phyloP scores from a whole-genome alignment of 2,329 filamentous ascomycete genomes.

The Juglanconis juglandina region DNA sequence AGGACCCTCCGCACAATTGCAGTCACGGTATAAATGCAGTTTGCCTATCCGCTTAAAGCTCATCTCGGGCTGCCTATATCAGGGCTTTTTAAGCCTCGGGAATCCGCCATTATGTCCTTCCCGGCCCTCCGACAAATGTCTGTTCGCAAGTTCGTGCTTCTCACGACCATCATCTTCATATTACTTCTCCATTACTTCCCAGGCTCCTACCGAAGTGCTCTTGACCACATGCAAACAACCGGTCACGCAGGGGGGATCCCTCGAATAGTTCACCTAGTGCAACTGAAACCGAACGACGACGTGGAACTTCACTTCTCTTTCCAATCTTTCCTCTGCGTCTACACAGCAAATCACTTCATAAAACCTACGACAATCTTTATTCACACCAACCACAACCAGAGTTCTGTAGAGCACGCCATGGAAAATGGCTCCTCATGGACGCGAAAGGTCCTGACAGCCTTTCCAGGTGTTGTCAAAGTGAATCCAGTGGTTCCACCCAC shows the following conservation, averaged over 20 bases:
- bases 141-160: neutral
- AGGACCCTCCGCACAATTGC: too few relatives aligned
- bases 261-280: conserved; percentile 27
- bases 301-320: conserved; percentile 21
- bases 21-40: neutral
- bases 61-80: neutral
- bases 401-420: conserved; percentile 16
- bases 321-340: conserved; percentile 24
- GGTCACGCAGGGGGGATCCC: conserved; percentile 18
- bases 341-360: conserved; percentile 23
- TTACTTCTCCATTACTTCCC: neutral
- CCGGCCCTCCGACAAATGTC: neutral
- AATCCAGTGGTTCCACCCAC: conserved; percentile 21
- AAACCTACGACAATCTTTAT: conserved; percentile 24
- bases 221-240: neutral
- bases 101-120: neutral
- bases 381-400: conserved; percentile 24
- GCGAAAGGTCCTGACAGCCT: conserved; percentile 17
- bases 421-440: conserved; percentile 23
- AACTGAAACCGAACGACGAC: conserved; percentile 20
- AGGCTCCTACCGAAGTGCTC: neutral
- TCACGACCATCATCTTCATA: neutral
- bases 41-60: neutral
- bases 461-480: conserved; percentile 19
- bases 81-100: neutral